Evolutionary conservation across 345 rosid species (phyloP).

Genomic region (Eucalyptus virginea): DNA sequence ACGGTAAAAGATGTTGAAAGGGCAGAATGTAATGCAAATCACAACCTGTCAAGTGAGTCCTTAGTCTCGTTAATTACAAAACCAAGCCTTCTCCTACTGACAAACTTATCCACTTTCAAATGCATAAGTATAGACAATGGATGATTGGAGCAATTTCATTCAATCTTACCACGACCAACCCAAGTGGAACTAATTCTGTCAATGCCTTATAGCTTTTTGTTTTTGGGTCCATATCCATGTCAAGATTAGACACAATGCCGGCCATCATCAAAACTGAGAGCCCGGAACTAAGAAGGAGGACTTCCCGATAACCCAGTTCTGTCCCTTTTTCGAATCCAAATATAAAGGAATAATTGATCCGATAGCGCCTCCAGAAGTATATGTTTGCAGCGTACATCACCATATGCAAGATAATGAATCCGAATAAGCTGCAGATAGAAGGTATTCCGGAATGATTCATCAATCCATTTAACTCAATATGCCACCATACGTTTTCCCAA

Average conservation of each 20-base stretch:
- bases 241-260: constrained; percentile 42
- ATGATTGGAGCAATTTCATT: neutral
- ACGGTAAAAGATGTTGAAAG: constrained; percentile 37
- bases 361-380: constrained; percentile 60
- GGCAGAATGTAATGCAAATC: constrained; percentile 32
- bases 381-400: constrained; percentile 42
- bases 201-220: constrained; percentile 18
- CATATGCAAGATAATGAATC: constrained; percentile 46
- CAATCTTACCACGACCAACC: constrained; percentile 35
- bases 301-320: constrained; percentile 45
- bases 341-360: constrained; percentile 60
- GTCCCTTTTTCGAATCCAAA: constrained; percentile 67
- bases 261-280: constrained; percentile 41
- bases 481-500: neutral
- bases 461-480: neutral
- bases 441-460: neutral
- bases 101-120: neutral
- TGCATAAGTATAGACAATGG: neutral
- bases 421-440: constrained; percentile 45
- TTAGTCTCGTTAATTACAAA: neutral
- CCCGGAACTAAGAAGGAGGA: constrained; percentile 50
- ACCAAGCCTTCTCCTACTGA: neutral
- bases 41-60: constrained; percentile 15
- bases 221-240: constrained; percentile 34
- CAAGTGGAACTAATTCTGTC: constrained; percentile 47